These are phyloP conservation scores for Ophiostoma fasciatum DNA, from an alignment of 2,329 filamentous ascomycete genomes.

Conservation along the genomic window DNA sequence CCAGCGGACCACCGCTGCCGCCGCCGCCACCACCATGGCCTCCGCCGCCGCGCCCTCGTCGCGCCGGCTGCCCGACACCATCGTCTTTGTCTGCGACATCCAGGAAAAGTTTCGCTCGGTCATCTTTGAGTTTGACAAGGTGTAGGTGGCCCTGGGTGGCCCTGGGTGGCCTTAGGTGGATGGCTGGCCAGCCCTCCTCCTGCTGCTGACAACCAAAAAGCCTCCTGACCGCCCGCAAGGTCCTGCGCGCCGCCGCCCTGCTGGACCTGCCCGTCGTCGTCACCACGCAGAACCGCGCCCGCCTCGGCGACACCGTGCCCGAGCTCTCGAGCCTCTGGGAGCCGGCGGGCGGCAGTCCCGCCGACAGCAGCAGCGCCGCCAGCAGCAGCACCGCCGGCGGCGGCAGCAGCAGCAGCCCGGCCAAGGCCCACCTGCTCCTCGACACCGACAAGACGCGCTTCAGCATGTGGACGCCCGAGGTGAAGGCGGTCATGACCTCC, in stretches of 20 bases:
- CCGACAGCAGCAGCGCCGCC: constrained; percentile 15
- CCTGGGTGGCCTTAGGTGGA: too few relatives aligned
- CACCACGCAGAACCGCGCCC: constrained; percentile 69
- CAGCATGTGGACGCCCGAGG: constrained; percentile 66
- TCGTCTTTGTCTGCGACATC: constrained; percentile 65
- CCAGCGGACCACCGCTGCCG: too few relatives aligned
- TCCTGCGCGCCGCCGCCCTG: constrained; percentile 47
- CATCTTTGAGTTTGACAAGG: constrained; percentile 73
- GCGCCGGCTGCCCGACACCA: constrained; percentile 19
- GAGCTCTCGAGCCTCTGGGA: constrained; percentile 47
- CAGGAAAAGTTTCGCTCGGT: constrained; percentile 82
- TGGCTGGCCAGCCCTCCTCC: too few relatives aligned
- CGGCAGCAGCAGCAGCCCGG: too few relatives aligned
- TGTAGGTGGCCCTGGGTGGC: constrained; percentile 39
- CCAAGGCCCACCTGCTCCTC: constrained; percentile 6
- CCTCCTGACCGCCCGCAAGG: constrained; percentile 51
- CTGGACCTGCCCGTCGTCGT: constrained; percentile 67
- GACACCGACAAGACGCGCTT: constrained; percentile 79
- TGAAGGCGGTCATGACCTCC: constrained; percentile 26
- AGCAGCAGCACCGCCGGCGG: constrained; percentile 22
- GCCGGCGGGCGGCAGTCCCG: constrained; percentile 24
- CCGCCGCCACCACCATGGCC: constrained; percentile 5
- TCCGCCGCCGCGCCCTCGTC: too few relatives aligned
- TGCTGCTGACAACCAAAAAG: constrained; percentile 23
- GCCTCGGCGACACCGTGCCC: constrained; percentile 65